phyloP scores from a whole-genome alignment of 768 basidiomycete species.

The Calocybe indica region DNA sequence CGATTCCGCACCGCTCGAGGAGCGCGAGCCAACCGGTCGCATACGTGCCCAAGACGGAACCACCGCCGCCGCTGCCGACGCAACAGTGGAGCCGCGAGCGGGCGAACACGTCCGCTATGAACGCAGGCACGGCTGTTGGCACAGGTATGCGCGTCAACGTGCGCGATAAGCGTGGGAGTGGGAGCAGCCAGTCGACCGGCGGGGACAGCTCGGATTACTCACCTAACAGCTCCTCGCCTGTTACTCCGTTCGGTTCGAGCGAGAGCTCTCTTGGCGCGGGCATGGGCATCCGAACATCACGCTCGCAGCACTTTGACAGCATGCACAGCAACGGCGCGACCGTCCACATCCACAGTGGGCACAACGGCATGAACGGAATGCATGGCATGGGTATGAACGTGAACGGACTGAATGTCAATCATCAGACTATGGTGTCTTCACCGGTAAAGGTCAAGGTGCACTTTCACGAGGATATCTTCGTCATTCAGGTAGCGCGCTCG shows the following conservation, averaged over 20 bases:
- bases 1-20: slow-evolving; percentile 50
- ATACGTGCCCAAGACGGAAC: slow-evolving; percentile 51
- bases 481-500: slow-evolving; percentile 78
- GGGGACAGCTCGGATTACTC: slow-evolving; percentile 79
- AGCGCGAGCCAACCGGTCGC: slow-evolving; percentile 78
- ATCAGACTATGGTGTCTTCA: slow-evolving; percentile 13
- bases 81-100: slow-evolving; percentile 36
- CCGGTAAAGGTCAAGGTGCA: slow-evolving; percentile 91
- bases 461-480: slow-evolving; percentile 93
- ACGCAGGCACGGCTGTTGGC: too few relatives aligned
- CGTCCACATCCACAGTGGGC: slow-evolving; percentile 7
- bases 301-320: slow-evolving; percentile 44
- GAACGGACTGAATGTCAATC: slow-evolving; percentile 7
- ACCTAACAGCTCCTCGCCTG: slow-evolving; percentile 79
- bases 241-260: slow-evolving; percentile 87
- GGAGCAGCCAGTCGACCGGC: slow-evolving; percentile 77
- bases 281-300: slow-evolving; percentile 45
- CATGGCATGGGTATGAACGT: not conserved
- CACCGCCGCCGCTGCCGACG: slow-evolving; percentile 49
- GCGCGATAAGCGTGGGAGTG: slow-evolving; percentile 68
- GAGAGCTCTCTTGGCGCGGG: slow-evolving; percentile 65
- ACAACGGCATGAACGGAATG: slow-evolving; percentile 1
- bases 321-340: too few relatives aligned
- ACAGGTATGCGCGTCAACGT: too few relatives aligned
- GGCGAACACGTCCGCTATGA: too few relatives aligned